Evolutionary conservation across 176 grass and related monocot species (phyloP).

Genomic region (Hordeum vulgare): MorexV3_pseudomolecules_assembly NC_058518.1:334253485-334253984

Average conservation of each 20-base stretch:
- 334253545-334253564: conserved; percentile 78
- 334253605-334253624: conserved; percentile 3
- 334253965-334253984: conserved; percentile 26
- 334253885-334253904: conserved; percentile 61
- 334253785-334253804: not conserved
- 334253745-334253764: not conserved
- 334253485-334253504: conserved; percentile 86
- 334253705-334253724: not conserved
- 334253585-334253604: not conserved
- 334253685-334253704: not conserved
- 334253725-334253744: not conserved
- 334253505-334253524: conserved; percentile 70
- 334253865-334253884: conserved; percentile 46
- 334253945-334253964: conserved; percentile 25
- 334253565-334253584: conserved; percentile 22
- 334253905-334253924: conserved; percentile 57
- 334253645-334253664: not conserved
- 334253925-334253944: conserved; percentile 36
- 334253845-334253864: conserved; percentile 7
- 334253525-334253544: conserved; percentile 70
- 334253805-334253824: conserved; percentile 1
- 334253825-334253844: not conserved
- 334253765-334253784: conserved; percentile 24
- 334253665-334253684: too few relatives aligned
- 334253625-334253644: not conserved